phyloP scores from a whole-genome alignment of 805 yeast species.

The Hanseniaspora meyeri region DNA sequence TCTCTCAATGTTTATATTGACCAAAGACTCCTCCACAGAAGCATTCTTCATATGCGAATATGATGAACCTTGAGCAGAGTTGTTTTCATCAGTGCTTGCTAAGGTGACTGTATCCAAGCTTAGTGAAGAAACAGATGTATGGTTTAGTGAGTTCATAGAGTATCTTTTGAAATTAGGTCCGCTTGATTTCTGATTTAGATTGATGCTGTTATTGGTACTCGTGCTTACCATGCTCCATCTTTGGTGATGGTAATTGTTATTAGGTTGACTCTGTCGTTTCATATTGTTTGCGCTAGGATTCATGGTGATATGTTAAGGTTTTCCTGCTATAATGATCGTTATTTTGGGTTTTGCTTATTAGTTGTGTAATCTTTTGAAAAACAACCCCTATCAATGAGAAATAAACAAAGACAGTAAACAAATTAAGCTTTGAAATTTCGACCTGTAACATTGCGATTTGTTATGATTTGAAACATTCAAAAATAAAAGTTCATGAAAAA shows the following conservation, averaged over 20 bases:
- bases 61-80: neutral
- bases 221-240: conserved; percentile 12
- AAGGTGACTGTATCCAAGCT: conserved; percentile 3
- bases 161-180: neutral
- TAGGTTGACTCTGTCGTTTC: conserved; percentile 4
- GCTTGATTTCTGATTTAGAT: neutral
- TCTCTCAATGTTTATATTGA: conserved; percentile 10
- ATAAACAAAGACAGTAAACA: too few relatives aligned
- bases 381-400: too few relatives aligned
- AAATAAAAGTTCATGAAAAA: neutral
- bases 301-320: neutral
- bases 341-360: too few relatives aligned
- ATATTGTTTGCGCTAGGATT: neutral
- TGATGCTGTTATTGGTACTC: conserved; percentile 4
- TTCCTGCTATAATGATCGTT: too few relatives aligned
- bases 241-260: neutral
- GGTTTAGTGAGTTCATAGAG: conserved; percentile 11
- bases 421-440: neutral
- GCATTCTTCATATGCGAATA: conserved; percentile 9
- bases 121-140: conserved; percentile 5
- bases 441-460: too few relatives aligned
- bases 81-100: conserved; percentile 3
- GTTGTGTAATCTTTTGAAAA: too few relatives aligned
- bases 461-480: neutral
- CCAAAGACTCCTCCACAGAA: conserved; percentile 11